Percentiles rank a stretch among this genome's conserved stretches.
Conservation (phyloP, 2,329 filamentous ascomycete genomes). For the Alternaria gansuensis region DNA sequence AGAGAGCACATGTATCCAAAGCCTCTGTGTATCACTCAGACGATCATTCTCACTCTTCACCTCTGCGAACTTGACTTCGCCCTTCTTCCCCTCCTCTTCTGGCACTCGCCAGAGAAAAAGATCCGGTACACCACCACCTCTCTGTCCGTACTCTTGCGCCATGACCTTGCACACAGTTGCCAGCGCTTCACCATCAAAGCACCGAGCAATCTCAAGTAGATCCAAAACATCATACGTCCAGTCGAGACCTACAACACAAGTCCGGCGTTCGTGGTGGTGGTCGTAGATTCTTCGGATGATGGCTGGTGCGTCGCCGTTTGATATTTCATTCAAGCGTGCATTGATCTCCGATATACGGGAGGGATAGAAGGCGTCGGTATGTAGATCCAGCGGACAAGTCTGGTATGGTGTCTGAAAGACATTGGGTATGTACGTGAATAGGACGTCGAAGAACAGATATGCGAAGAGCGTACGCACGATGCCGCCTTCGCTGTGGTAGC, state of each 20-base stretch:
- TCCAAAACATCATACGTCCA: slow-evolving; percentile 87
- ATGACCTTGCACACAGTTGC: slow-evolving; percentile 90
- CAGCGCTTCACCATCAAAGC: slow-evolving; percentile 82
- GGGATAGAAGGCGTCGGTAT: slow-evolving; percentile 91
- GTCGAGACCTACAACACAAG: slow-evolving; percentile 89
- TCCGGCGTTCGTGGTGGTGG: slow-evolving; percentile 72
- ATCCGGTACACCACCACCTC: slow-evolving; percentile 90
- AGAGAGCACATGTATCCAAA: slow-evolving; percentile 95
- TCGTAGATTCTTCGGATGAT: slow-evolving; percentile 75
- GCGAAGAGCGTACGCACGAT: slow-evolving; percentile 83
- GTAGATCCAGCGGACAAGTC: slow-evolving; percentile 89
- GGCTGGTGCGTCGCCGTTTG: slow-evolving; percentile 76
- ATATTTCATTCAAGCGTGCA: slow-evolving; percentile 82
- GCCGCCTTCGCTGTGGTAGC: slow-evolving; percentile 91
- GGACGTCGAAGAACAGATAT: slow-evolving; percentile 92
- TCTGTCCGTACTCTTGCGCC: slow-evolving; percentile 89
- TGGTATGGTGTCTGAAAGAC: slow-evolving; percentile 97
- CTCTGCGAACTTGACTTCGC: slow-evolving; percentile 75
- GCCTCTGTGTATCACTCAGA: slow-evolving; percentile 90
- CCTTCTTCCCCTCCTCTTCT: slow-evolving; percentile 45
- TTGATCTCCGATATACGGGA: slow-evolving; percentile 90
- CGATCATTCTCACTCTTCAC: slow-evolving; percentile 78
- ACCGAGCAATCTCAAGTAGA: slow-evolving; percentile 77
- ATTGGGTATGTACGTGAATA: slow-evolving; percentile 93
- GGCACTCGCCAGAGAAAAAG: slow-evolving; percentile 80